Base-by-base conservation (phyloP, 257 asterid species). In the Nicotiana benthamiana region DNA sequence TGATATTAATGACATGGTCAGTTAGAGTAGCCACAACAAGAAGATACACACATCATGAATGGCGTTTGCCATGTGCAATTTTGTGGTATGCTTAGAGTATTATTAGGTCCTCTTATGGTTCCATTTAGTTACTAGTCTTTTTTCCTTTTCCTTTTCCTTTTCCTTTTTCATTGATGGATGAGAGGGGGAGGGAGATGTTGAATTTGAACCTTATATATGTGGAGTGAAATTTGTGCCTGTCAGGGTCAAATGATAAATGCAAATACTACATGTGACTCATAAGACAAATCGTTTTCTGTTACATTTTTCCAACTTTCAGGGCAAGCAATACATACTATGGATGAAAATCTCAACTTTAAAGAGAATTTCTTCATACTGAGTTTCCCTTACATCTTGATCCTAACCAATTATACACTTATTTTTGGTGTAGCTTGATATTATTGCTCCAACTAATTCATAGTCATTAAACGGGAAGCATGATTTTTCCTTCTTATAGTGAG, bases 31-130 rank as follows among this genome's bases (percentile, higher is more conserved):
- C 51, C 83, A 81, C 80, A 82, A 5, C 81, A 4, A 62, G 68
- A 13, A 61, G 80, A 52, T 64, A 57, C 80, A 75, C 26, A 79
- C 79, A 40, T 20, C 6, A 68, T 62, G 77, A 68, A 28, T 67
- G 74, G 67, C 80, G 60, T 82, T 75, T 80, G 79, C 88, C 91
- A 88, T 86, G 90, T 86, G 87, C 87, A 75, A 26, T 81, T 82
- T 11, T 22, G 60, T 70, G 83, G 70, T 65, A 57, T 34, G 1
- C 56, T 20, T 68, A 68, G 76, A 30, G 56, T n/a, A n/a, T n/a
- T 20, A 20, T 11, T 68, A 48, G 70, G 83, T 68, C 72, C 54
- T 34, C 22, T 28, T 46, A 66, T 82, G 82, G 86, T 83, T 63
- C 83, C 84, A 80, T 18, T 56, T 34, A 63, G 54, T 77, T 77